phyloP scores from a whole-genome alignment of 2,329 filamentous ascomycete genomes.

The Rhexocercosporidium sp. region DNA sequence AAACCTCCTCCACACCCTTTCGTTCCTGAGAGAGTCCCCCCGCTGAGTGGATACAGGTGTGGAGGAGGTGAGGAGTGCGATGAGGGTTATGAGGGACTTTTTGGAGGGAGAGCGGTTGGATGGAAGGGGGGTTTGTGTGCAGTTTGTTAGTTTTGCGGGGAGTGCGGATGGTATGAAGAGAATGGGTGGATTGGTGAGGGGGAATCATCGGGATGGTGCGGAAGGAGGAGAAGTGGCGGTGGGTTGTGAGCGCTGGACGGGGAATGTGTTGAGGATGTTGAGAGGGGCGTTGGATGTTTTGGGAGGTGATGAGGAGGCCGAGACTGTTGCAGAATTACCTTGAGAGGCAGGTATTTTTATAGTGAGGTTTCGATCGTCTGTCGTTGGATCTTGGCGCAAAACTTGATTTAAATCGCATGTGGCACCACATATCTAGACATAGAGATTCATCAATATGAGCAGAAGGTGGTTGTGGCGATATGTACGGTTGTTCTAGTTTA shows the following conservation, averaged over 20 bases:
- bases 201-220: not conserved
- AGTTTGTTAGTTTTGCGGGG: constrained; percentile 31
- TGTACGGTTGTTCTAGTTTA: no score
- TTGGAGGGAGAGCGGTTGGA: not conserved
- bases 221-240: constrained; percentile 26
- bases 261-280: constrained; percentile 36
- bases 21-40: constrained; percentile 19
- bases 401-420: no score
- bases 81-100: not conserved
- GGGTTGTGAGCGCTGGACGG: constrained; percentile 29
- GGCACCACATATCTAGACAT: no score
- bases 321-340: no score
- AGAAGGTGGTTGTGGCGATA: no score
- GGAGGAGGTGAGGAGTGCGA: constrained; percentile 19
- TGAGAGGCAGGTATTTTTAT: no score
- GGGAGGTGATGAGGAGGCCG: no score
- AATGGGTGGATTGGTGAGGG: constrained; percentile 23
- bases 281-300: constrained; percentile 23
- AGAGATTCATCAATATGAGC: no score
- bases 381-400: no score
- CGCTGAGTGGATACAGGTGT: constrained; percentile 34
- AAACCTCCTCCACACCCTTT: not conserved
- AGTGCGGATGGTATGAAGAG: constrained; percentile 22
- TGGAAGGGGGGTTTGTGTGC: constrained; percentile 16
- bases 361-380: no score